Percentiles rank a stretch among this genome's conserved stretches.
Conservation (phyloP, 2,329 filamentous ascomycete genomes). For the Penicillium sp. region DNA sequence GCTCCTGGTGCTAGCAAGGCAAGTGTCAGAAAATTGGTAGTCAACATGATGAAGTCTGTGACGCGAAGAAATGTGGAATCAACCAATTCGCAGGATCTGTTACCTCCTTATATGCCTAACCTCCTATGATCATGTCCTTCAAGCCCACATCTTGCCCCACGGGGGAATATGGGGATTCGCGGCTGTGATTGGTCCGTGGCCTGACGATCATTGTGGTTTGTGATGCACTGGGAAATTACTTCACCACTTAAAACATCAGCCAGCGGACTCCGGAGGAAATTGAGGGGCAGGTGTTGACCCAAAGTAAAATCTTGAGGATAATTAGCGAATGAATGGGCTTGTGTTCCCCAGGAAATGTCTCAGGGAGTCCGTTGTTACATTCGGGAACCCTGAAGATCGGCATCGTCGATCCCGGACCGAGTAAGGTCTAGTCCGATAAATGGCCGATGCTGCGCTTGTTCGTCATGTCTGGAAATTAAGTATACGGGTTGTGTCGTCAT, state of each 20-base stretch:
- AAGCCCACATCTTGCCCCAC: background rate
- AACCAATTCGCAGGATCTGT: background rate
- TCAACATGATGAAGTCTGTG: background rate
- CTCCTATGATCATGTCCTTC: background rate
- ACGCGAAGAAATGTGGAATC: background rate
- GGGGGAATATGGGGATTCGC: background rate
- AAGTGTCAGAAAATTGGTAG: conserved; percentile 2
- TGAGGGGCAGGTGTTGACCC: background rate
- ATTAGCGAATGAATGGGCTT: background rate
- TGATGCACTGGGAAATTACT: background rate
- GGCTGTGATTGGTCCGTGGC: background rate
- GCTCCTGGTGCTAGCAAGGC: conserved; percentile 5
- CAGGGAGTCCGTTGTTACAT: background rate
- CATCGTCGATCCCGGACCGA: conserved; percentile 7
- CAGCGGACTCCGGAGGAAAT: background rate
- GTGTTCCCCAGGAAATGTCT: background rate
- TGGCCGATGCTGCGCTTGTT: background rate
- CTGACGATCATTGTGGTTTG: background rate
- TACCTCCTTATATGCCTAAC: background rate
- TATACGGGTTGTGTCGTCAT: no score
- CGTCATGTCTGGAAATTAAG: no score
- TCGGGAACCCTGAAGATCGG: conserved; percentile 1
- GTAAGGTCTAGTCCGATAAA: conserved; percentile 7
- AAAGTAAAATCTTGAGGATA: background rate
- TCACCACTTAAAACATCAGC: background rate